Conservation (phyloP, 2,329 filamentous ascomycete genomes). For the Neofusicoccum umdonicola region DNA sequence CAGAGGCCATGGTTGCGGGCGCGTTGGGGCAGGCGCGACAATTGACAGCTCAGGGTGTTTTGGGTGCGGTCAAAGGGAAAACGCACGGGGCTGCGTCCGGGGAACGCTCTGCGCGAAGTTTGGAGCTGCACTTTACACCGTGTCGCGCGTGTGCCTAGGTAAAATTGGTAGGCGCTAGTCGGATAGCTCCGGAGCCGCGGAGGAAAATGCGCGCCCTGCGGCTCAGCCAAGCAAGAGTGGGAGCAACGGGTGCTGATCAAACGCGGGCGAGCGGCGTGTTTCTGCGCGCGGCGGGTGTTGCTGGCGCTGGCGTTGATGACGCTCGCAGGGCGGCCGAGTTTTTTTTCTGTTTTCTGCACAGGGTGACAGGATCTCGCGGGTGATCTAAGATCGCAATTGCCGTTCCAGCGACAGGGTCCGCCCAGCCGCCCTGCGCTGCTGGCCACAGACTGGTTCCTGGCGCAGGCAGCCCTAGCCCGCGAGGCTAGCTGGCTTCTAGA, state of each 20-base stretch:
- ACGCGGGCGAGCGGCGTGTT: slow-evolving; percentile 5
- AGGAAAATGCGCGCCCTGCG: slow-evolving; percentile 6
- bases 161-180: slow-evolving; percentile 16
- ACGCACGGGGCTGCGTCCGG: slow-evolving; percentile 10
- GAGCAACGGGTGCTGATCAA: neutral
- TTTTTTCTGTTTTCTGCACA: neutral
- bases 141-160: slow-evolving; percentile 9
- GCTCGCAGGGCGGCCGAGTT: neutral
- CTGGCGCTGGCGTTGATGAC: neutral
- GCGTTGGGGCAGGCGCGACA: slow-evolving; percentile 3
- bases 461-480: neutral
- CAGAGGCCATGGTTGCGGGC: slow-evolving; percentile 22
- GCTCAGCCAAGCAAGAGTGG: slow-evolving; percentile 11
- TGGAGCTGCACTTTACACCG: slow-evolving; percentile 4
- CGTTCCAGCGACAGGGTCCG: slow-evolving; percentile 3
- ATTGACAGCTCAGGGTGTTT: neutral
- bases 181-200: slow-evolving; percentile 14
- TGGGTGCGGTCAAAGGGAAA: slow-evolving; percentile 12
- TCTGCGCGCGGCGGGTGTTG: neutral
- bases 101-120: slow-evolving; percentile 2
- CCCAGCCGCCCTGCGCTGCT: neutral
- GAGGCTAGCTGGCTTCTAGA: neutral
- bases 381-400: slow-evolving; percentile 13
- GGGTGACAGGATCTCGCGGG: neutral
- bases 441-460: neutral